These are phyloP conservation scores for Penicillium janthinellum DNA, from an alignment of 2,329 filamentous ascomycete species.

Conservation along the genomic window DNA sequence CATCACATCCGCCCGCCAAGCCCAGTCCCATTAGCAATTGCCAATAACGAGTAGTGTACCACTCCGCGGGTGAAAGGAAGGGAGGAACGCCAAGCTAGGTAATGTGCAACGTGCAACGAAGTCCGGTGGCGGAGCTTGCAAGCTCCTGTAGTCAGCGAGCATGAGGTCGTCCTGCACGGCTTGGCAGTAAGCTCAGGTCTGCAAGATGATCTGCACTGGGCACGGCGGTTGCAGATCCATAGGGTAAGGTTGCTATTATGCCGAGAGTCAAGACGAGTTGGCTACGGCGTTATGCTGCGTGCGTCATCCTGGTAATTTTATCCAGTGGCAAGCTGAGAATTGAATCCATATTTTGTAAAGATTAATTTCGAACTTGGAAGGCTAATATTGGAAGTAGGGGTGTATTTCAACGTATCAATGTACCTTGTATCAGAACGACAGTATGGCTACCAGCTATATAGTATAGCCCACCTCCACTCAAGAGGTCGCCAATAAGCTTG, in stretches of 20 bases:
- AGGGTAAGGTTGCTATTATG: neutral
- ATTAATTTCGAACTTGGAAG: no score
- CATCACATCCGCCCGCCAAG: conserved; percentile 1
- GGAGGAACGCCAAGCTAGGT: neutral
- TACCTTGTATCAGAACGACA: no score
- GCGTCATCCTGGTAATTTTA: no score
- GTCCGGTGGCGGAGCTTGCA: neutral
- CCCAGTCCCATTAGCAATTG: neutral
- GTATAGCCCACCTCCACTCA: no score
- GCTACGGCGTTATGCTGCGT: no score
- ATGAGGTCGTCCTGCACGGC: neutral
- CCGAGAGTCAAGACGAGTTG: no score
- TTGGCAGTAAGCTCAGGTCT: neutral
- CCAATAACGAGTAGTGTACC: neutral
- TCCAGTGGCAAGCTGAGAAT: no score
- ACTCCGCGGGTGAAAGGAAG: neutral
- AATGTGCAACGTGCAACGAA: neutral
- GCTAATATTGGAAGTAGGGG: no score
- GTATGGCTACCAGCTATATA: no score
- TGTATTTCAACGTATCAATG: no score
- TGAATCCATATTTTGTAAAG: no score
- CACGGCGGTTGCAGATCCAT: conserved; percentile 5
- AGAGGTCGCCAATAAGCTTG: no score
- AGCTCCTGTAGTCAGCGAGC: neutral
- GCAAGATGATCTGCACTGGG: conserved; percentile 5